Evolutionary conservation across 75 land plant genomes (phyloP).

Genomic region (Chamaecyparis obtusa): DNA sequence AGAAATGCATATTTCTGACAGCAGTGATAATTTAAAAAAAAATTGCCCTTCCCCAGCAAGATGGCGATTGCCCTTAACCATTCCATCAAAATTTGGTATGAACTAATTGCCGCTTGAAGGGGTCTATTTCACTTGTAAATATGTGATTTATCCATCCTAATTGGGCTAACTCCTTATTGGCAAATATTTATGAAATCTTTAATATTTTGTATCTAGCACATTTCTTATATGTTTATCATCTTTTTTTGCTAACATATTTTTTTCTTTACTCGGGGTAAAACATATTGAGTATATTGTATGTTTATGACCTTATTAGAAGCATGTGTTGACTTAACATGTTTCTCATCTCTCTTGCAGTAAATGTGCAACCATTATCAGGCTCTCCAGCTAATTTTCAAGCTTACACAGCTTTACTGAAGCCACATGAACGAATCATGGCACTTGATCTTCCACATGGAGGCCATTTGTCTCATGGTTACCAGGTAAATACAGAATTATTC

Average conservation of each 20-base stretch:
- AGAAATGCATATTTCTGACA: too few species aligned
- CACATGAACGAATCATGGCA: slow-evolving; percentile 60
- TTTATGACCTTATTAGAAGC: neutral
- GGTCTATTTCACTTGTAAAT: too few species aligned
- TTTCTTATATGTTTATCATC: neutral
- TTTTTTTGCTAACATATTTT: neutral
- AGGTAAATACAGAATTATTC: slow-evolving; percentile 22
- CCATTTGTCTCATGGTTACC: slow-evolving; percentile 58
- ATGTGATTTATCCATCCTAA: too few species aligned
- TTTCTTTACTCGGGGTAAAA: neutral
- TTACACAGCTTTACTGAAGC: slow-evolving; percentile 55
- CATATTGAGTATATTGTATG: neutral
- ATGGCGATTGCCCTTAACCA: too few species aligned
- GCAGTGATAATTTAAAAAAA: too few species aligned
- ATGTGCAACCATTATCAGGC: slow-evolving; percentile 58
- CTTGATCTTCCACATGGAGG: slow-evolving; percentile 64
- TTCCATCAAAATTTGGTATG: too few species aligned
- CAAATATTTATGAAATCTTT: neutral
- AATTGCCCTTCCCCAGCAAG: too few species aligned
- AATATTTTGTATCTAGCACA: neutral
- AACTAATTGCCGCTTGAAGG: too few species aligned
- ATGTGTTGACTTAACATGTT: too few species aligned
- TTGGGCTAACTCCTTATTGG: neutral
- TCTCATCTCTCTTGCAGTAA: slow-evolving; percentile 27
- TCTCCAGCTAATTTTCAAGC: slow-evolving; percentile 59